Evolutionary conservation across 1,284 basidiomycete species (phyloP), one percentile per base, ranked within the genome.

Genomic region (Apiotrichum domesticum): DNA sequence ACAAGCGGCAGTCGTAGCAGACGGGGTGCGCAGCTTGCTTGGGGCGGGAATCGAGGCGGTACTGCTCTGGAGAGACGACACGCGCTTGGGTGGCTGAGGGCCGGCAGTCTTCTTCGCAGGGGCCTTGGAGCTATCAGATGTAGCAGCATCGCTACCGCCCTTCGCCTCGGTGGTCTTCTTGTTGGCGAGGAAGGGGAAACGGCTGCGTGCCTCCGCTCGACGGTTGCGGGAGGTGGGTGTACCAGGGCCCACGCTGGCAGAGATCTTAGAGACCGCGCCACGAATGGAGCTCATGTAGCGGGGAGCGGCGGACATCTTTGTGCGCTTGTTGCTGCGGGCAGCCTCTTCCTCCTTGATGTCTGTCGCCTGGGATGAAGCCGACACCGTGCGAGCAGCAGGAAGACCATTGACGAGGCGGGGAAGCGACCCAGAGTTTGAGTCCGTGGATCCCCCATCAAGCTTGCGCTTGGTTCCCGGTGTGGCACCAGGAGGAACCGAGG

Each of bases 131-230:
- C 35, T 52, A 13, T 57, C 56, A 13, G 46, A 49, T 1, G 46
- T 44, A 4, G 49, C 43, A 4, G 34, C 40, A 42, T 50, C 56
- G 4, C 50, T 43, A 14, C 42, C 43, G 35, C 32, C 35, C 7
- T 33, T 14, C 1, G 35, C 42, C 9, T 47, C 44, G 7, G 39
- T 5, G 11, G 44, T 37, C 42, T 45, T 49, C 47, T 52, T 52
- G 46, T 54, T 52, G 7, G 52, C 40, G 1, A 55, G 43, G 57
- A 59, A 59, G 9, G 42, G 51, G 34, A 59, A 52, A 11, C 57
- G 57, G n/a, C 13, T 35, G 44, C 44, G n/a, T 4, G 15, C 21
- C 32, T 54, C 29, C 13, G 15, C 7, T 15, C 52, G 52, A 7
- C 46, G 14, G 46, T 54, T 54, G 15, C 52, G 52, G 8, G 41